These are phyloP conservation scores for Henningerozyma blattae DNA, from an alignment of 805 yeast genomes.

Conservation along the genomic window DNA sequence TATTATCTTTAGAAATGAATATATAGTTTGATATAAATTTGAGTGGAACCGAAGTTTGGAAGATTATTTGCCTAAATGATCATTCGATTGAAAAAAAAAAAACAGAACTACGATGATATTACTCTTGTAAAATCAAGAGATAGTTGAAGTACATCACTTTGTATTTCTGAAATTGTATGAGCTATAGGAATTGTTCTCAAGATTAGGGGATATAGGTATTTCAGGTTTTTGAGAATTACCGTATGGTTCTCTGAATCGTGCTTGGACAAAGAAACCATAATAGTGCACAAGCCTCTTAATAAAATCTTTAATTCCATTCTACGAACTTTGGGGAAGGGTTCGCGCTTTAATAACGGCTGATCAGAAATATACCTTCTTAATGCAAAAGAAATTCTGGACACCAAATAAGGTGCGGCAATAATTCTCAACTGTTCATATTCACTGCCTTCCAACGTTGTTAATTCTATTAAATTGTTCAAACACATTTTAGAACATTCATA, in stretches of 20 bases:
- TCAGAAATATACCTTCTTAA: slow-evolving; percentile 57
- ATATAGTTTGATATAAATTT: no score
- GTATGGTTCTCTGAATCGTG: not conserved
- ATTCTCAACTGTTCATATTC: slow-evolving; percentile 11
- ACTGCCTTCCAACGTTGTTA: slow-evolving; percentile 23
- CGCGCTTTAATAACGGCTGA: slow-evolving; percentile 40
- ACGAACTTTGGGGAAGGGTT: slow-evolving; percentile 60
- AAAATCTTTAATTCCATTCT: slow-evolving; percentile 44
- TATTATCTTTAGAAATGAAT: no score
- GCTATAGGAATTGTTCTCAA: slow-evolving; percentile 24
- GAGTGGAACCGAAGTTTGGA: no score
- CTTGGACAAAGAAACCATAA: slow-evolving; percentile 10
- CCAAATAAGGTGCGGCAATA: slow-evolving; percentile 34
- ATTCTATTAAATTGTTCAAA: slow-evolving; percentile 37
- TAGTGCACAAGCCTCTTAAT: slow-evolving; percentile 31
- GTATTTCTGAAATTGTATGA: slow-evolving; percentile 21
- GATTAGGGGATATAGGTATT: slow-evolving; percentile 19
- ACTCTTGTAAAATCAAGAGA: slow-evolving; percentile 19
- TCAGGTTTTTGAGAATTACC: slow-evolving; percentile 7
- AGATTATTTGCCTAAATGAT: no score
- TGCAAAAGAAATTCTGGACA: slow-evolving; percentile 46
- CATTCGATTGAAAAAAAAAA: no score
- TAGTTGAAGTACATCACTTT: slow-evolving; percentile 16
- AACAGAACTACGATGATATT: slow-evolving; percentile 3
- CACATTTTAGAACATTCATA: slow-evolving; percentile 42